phyloP scores from a whole-genome alignment of 2,329 filamentous ascomycete genomes.

The Biscogniauxia sp. region DNA sequence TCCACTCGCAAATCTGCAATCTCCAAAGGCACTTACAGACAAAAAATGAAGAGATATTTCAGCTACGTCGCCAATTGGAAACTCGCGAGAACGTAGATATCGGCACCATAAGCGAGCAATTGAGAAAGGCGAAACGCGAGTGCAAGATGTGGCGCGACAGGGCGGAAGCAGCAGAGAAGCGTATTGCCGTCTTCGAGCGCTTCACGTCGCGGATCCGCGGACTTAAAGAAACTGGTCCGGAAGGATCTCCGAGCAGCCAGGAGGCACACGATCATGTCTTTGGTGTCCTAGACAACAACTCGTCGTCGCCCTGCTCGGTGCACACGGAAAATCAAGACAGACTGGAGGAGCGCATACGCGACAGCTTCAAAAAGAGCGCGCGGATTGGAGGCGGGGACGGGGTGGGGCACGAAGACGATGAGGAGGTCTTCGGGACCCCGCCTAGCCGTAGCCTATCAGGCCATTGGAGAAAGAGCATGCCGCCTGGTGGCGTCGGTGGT shows the following conservation, averaged over 20 bases:
- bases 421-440: background rate
- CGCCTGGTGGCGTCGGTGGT: background rate
- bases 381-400: background rate
- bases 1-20: conserved; percentile 48
- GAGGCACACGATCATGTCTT: background rate
- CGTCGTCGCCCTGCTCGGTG: conserved; percentile 9
- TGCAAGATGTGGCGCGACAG: conserved; percentile 50
- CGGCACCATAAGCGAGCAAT: conserved; percentile 46
- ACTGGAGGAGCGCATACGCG: conserved; percentile 12
- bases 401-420: background rate
- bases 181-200: conserved; percentile 47
- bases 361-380: conserved; percentile 4
- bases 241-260: background rate
- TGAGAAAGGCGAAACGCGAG: conserved; percentile 44
- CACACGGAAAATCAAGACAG: conserved; percentile 14
- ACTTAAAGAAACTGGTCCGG: conserved; percentile 6
- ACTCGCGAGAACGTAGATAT: conserved; percentile 42
- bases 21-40: conserved; percentile 47
- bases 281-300: background rate
- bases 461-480: background rate
- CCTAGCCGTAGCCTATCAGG: no score
- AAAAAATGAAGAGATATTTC: conserved; percentile 44
- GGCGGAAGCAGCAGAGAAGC: conserved; percentile 55
- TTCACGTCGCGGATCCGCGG: conserved; percentile 33
- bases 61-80: conserved; percentile 46